Evolutionary conservation across 768 basidiomycete genomes (phyloP).

Genomic region (Suillus lakei): DNA sequence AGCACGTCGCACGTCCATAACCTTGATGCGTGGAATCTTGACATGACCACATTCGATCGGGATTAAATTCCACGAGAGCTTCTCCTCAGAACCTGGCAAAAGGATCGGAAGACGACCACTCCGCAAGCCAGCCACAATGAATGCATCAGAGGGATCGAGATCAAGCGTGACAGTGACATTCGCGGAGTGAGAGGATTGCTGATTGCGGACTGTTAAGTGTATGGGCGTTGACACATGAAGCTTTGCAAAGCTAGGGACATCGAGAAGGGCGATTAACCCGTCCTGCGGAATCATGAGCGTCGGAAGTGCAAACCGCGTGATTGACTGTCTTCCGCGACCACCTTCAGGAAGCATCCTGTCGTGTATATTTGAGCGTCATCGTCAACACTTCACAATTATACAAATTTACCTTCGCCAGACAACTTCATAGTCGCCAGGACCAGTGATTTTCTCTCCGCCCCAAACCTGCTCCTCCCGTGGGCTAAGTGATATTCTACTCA

Average conservation of each 20-base stretch:
- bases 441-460: conserved; percentile 40
- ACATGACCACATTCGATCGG: conserved; percentile 78
- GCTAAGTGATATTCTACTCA: conserved; percentile 56
- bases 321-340: conserved; percentile 47
- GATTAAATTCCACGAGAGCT: conserved; percentile 67
- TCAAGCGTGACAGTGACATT: conserved; percentile 77
- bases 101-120: conserved; percentile 70
- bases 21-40: conserved; percentile 62
- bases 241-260: conserved; percentile 62
- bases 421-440: conserved; percentile 64
- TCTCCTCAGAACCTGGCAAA: conserved; percentile 74
- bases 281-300: conserved; percentile 62
- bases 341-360: conserved; percentile 53
- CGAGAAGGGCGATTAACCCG: conserved; percentile 66
- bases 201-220: conserved; percentile 66
- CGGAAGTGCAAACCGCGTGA: conserved; percentile 63
- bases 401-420: conserved; percentile 64
- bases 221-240: conserved; percentile 67
- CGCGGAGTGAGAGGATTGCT: conserved; percentile 64
- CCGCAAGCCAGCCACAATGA: conserved; percentile 80
- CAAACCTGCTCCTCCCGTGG: conserved; percentile 42
- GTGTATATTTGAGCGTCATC: not conserved
- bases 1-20: conserved; percentile 54
- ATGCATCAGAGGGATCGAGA: conserved; percentile 67
- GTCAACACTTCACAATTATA: not conserved